Conservation (phyloP, 176 grass and related monocot species). For the Pontederia paniculata region DNA sequence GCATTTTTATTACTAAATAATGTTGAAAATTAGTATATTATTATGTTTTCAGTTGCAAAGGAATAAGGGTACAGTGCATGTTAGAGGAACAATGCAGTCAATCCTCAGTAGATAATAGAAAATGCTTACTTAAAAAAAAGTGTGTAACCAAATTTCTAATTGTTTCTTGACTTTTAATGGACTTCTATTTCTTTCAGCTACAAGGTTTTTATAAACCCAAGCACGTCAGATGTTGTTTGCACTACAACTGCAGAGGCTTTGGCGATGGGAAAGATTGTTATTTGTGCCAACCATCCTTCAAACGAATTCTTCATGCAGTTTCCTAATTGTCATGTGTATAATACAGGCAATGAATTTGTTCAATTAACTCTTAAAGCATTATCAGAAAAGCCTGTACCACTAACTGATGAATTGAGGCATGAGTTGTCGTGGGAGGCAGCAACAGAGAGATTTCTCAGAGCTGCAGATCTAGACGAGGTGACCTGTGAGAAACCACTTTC, state of each 20-base stretch:
- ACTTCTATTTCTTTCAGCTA: slow-evolving; percentile 43
- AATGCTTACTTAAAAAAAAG: no score
- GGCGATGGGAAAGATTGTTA: slow-evolving; percentile 93
- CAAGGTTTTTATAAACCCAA: slow-evolving; percentile 98
- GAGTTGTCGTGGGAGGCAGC: slow-evolving; percentile 93
- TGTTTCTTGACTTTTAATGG: not conserved
- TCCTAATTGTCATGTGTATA: slow-evolving; percentile 81
- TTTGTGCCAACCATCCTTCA: slow-evolving; percentile 78
- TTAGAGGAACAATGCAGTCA: no score
- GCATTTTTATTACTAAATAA: not conserved
- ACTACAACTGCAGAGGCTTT: slow-evolving; percentile 92
- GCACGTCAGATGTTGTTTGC: slow-evolving; percentile 94
- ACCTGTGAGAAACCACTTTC: slow-evolving; percentile 14
- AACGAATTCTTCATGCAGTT: slow-evolving; percentile 96
- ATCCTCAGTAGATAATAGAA: no score
- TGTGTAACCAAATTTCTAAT: not conserved
- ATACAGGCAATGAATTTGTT: slow-evolving; percentile 54
- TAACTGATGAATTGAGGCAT: slow-evolving; percentile 48
- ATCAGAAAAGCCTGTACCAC: slow-evolving; percentile 42
- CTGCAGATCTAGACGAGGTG: slow-evolving; percentile 37
- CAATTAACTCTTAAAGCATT: slow-evolving; percentile 55
- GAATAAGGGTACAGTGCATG: no score
- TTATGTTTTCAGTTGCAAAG: no score
- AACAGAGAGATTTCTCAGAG: slow-evolving; percentile 65
- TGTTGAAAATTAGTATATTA: not conserved